Percentiles rank a stretch among this genome's conserved stretches.
Conservation (phyloP, 306 rosid genomes). For the Dicorynia guianensis region DNA sequence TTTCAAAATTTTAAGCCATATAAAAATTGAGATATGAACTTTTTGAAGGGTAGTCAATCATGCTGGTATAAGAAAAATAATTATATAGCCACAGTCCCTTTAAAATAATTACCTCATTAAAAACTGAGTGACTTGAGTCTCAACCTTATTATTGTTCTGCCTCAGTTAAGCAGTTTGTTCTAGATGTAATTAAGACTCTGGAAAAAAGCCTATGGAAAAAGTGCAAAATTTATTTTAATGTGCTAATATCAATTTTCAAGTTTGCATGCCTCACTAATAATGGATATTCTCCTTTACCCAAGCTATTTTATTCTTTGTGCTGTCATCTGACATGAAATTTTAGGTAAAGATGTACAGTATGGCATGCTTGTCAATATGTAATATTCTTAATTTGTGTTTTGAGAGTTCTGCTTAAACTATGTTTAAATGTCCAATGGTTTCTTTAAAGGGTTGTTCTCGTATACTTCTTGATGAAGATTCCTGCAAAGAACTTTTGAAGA, state of each 20-base stretch:
- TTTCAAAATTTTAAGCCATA: constrained; percentile 33
- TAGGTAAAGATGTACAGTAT: neutral
- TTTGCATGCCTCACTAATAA: constrained; percentile 23
- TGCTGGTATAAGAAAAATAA: neutral
- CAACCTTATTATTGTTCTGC: neutral
- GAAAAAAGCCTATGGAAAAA: neutral
- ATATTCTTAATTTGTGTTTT: constrained; percentile 26
- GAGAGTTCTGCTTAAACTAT: constrained; percentile 22
- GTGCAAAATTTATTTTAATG: constrained; percentile 7
- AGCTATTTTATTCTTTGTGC: constrained; percentile 16
- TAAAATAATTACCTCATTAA: neutral
- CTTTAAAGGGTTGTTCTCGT: constrained; percentile 77
- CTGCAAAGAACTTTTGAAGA: constrained; percentile 55
- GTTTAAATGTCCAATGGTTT: constrained; percentile 40
- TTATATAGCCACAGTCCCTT: constrained; percentile 3
- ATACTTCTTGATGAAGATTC: constrained; percentile 62
- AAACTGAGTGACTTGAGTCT: neutral
- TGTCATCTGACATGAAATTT: constrained; percentile 24
- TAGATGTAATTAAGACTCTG: neutral
- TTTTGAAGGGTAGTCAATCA: constrained; percentile 30
- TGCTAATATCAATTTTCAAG: neutral
- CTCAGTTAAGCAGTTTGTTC: neutral
- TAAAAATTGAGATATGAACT: neutral
- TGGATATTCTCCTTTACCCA: constrained; percentile 13
- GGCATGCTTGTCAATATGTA: constrained; percentile 12